Percentiles rank a stretch among this genome's conserved stretches.
Conservation (phyloP, 768 basidiomycete species). For the Termitomyces sp. region DNA sequence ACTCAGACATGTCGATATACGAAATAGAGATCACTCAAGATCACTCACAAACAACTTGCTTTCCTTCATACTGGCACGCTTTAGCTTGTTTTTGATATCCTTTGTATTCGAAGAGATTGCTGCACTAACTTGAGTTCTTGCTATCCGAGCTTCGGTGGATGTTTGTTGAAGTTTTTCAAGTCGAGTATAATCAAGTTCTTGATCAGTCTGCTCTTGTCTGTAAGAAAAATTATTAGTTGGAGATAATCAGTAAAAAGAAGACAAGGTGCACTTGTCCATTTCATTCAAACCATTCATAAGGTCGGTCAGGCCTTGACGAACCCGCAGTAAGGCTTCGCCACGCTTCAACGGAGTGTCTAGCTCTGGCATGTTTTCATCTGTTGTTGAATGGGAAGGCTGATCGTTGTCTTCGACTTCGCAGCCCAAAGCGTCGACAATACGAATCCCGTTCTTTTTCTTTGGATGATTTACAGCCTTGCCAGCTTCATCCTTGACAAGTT, state of each 20-base stretch:
- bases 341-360: constrained; percentile 29
- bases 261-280: constrained; percentile 46
- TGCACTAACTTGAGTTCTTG: constrained; percentile 40
- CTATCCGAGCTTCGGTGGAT: constrained; percentile 29
- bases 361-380: constrained; percentile 10
- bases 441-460: constrained; percentile 39
- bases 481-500: constrained; percentile 19
- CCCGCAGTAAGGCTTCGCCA: constrained; percentile 50
- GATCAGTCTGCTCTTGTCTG: constrained; percentile 34
- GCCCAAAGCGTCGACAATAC: constrained; percentile 71
- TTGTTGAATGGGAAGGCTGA: constrained; percentile 9
- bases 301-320: constrained; percentile 56
- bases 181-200: constrained; percentile 31
- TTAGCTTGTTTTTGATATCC: constrained; percentile 29
- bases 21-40: constrained; percentile 20
- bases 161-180: constrained; percentile 11
- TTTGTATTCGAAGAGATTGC: constrained; percentile 38
- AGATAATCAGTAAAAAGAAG: constrained; percentile 10
- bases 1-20: not conserved
- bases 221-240: not conserved
- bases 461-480: constrained; percentile 9
- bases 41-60: constrained; percentile 35
- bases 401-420: constrained; percentile 43
- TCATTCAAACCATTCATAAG: constrained; percentile 55
- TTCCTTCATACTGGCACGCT: constrained; percentile 31